Evolutionary conservation across 805 yeast species (phyloP), one percentile per base, ranked within the genome.

Genomic region (Soucietia sequanensis): DNA sequence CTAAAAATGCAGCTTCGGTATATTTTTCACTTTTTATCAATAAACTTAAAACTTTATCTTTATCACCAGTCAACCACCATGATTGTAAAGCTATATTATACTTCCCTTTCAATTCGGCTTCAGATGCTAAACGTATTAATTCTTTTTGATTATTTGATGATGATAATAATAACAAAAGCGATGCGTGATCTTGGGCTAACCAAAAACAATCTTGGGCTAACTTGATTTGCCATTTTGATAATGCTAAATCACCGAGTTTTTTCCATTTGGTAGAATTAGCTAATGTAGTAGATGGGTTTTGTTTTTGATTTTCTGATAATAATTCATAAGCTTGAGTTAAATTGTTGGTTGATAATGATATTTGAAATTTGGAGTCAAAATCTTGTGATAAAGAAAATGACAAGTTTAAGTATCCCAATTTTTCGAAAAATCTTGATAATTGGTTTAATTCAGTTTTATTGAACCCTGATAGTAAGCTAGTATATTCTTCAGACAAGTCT

Each of bases 21-120:
- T 69, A 70, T 56, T 95, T 77, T 24, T 77, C 85, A 34, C 87
- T 75, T 52, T 75, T 69, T 30, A 75, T 69, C 48, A 93, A 72
- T 44, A 93, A 67, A 15, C 77, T 75, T 35, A 81, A 70, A 46
- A 90, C 84, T 27, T 72, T 68, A 12, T 66, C 62, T 24, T 78
- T 68, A 54, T 88, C 84, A 25, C 95, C 91, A 21, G 82, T 76
- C 35, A 80, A 68, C 98, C 98, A 93, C 58, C 80, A 80, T 9
- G 96, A 84, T 55, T 86, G 88, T 70, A 89, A 93, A 17, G 98
- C 95, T 38, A 90, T 69, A 59, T 93, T 93, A 62, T 80, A 86
- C 56, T 83, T 83, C 31, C 97, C 97, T 29, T 68, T 72, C n/a
- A 58, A 65, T 47, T 75, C 79, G 31, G 96, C 90, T 30, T 65